phyloP scores from a whole-genome alignment of 1,284 basidiomycete species.

The Marasmius sp. region DNA sequence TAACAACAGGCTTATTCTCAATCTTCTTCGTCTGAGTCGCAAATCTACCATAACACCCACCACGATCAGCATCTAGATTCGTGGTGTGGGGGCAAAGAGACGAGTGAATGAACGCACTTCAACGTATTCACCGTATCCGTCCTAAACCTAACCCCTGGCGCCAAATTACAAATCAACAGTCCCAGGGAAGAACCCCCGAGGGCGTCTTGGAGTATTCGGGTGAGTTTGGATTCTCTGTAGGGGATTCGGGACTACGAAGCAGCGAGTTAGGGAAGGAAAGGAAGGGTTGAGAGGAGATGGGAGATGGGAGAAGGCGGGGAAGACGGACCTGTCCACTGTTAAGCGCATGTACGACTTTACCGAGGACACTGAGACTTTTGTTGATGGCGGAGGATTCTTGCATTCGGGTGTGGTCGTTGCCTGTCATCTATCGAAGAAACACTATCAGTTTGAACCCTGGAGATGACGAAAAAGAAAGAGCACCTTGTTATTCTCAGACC shows the following conservation, averaged over 20 bases:
- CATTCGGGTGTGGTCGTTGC: slow-evolving; percentile 80
- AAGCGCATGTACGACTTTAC: slow-evolving; percentile 81
- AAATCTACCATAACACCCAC: no score
- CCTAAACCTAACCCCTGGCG: slow-evolving; percentile 75
- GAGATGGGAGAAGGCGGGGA: no score
- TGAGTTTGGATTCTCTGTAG: slow-evolving; percentile 83
- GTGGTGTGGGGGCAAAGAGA: no score
- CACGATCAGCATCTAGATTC: no score
- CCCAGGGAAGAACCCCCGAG: slow-evolving; percentile 77
- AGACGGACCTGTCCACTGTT: slow-evolving; percentile 66
- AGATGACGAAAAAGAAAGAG: neutral
- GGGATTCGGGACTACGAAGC: slow-evolving; percentile 79
- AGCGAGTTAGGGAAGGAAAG: no score
- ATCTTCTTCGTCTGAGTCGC: slow-evolving; percentile 78
- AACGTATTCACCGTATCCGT: slow-evolving; percentile 84
- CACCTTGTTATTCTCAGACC: slow-evolving; percentile 86
- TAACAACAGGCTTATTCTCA: slow-evolving; percentile 74
- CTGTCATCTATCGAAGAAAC: slow-evolving; percentile 53
- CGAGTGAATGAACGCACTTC: slow-evolving; percentile 70
- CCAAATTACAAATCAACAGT: slow-evolving; percentile 80
- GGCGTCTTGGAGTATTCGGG: slow-evolving; percentile 81
- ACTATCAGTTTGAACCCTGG: neutral
- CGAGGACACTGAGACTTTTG: slow-evolving; percentile 78
- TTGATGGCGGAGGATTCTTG: slow-evolving; percentile 84
- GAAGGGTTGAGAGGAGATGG: no score